Conservation (phyloP, 2,329 filamentous ascomycete genomes). For the Aspergillus ochraceus region DNA sequence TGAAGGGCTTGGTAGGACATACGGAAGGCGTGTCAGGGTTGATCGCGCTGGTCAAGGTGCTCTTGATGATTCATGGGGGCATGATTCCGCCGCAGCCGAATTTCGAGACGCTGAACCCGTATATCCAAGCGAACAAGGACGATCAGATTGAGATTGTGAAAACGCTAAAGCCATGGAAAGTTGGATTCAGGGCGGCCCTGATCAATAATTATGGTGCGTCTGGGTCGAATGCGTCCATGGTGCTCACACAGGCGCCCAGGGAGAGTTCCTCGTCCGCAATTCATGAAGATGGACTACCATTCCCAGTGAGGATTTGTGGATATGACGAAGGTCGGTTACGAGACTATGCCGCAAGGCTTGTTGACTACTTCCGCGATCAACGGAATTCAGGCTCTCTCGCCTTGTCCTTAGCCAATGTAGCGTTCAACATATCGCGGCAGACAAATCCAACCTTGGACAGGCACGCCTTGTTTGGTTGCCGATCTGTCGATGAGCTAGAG, state of each 20-base stretch:
- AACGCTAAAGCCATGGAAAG: constrained; percentile 14
- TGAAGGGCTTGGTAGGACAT: constrained; percentile 39
- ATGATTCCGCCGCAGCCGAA: constrained; percentile 28
- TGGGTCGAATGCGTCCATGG: constrained; percentile 30
- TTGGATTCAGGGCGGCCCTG: constrained; percentile 16
- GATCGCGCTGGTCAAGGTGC: constrained; percentile 28
- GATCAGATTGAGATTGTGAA: constrained; percentile 20
- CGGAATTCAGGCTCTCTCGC: background rate
- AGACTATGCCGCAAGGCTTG: constrained; percentile 7
- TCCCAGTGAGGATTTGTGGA: constrained; percentile 19
- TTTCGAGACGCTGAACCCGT: constrained; percentile 24
- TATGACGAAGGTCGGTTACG: constrained; percentile 12
- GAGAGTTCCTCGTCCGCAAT: background rate
- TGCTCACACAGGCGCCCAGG: constrained; percentile 19
- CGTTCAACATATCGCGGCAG: constrained; percentile 17
- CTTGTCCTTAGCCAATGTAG: constrained; percentile 12
- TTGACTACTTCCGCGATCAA: constrained; percentile 1
- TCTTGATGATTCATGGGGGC: constrained; percentile 31
- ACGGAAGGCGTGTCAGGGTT: constrained; percentile 35
- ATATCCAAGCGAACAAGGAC: constrained; percentile 13
- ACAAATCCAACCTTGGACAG: constrained; percentile 17
- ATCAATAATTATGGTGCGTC: constrained; percentile 35
- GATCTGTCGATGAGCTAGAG: constrained; percentile 13
- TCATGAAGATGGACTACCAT: background rate
- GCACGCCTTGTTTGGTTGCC: constrained; percentile 13